Base-by-base conservation (phyloP, 2,329 filamentous ascomycete genomes). In the Colletotrichum theobromicola region DNA sequence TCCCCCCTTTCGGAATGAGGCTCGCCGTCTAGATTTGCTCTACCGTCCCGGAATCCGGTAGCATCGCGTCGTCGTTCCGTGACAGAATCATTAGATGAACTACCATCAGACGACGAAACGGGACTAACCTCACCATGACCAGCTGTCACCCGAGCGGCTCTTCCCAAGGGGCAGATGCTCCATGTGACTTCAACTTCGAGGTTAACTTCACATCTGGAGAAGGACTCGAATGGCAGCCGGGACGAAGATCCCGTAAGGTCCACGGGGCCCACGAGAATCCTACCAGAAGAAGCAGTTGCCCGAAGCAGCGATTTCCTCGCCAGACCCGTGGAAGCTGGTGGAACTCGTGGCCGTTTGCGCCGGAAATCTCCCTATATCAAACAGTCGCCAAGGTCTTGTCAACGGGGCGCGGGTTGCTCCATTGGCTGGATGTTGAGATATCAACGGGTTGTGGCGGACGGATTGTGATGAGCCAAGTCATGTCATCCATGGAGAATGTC, bases 361-460 rank as follows among this genome's bases (percentile, higher is more conserved):
- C 68, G 68, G 30, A n/a, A 67, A 46, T 21, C 18, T 50, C 8
- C 62, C n/a, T 62, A 63, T 67, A 35, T 58, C 42, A 50, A 72
- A 72, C 32, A 35, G 8, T 35, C 4, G 72, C 72, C 72, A 74
- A 74, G 72, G 42, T 50, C 72, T 74, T 74, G 72, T 74, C 18
- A 13, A 21, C 62, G 28, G 62, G 46, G 61, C 24, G 37, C 21
- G n/a, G 13, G 3, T 21, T 21, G 16, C 13, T 16, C 7, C 7
- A 72, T 72, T 74, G 62, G 62, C 16, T 26, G 30, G 26, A 24
- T 21, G 42, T 50, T 32, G 18, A 30, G 26, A 13, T 18, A 24
- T 50, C n/a, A 28, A 26, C 53, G 24, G n/a, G 12, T 13, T 65
- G n/a, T 50, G 55, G 28, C 60, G 57, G 55, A 24, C 68, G 55